These are phyloP conservation scores for Thozetella sp. DNA, from an alignment of 495 filamentous ascomycete genomes.

Conservation along the genomic window DNA sequence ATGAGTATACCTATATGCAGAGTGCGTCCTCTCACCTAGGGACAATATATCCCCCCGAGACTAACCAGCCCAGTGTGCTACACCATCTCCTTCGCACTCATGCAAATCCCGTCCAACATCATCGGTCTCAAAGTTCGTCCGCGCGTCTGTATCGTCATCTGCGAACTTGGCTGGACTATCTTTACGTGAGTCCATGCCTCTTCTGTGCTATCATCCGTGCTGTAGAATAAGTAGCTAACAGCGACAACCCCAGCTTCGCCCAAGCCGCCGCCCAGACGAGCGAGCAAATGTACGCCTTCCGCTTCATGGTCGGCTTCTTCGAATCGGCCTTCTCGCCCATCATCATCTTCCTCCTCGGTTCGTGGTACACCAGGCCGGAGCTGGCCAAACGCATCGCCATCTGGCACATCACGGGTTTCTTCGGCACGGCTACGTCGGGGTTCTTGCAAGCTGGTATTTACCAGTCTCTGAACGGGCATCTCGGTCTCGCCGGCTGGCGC, in stretches of 20 bases:
- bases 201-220: not conserved
- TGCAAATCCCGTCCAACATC: not conserved
- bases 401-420: slow-evolving; percentile 35
- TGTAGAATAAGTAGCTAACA: too few species aligned
- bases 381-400: slow-evolving; percentile 48
- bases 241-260: not conserved
- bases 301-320: slow-evolving; percentile 53
- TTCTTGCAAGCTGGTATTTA: slow-evolving; percentile 54
- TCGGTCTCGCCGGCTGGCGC: slow-evolving; percentile 43
- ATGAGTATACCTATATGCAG: slow-evolving; percentile 34
- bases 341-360: slow-evolving; percentile 54
- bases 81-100: not conserved
- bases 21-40: not conserved
- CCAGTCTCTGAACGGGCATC: slow-evolving; percentile 35
- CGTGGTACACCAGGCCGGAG: slow-evolving; percentile 55
- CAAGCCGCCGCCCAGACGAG: slow-evolving; percentile 40
- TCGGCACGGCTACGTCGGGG: slow-evolving; percentile 26
- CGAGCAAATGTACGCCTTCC: slow-evolving; percentile 50
- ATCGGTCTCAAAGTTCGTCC: not conserved
- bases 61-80: not conserved
- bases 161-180: not conserved
- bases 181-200: not conserved
- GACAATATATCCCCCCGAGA: not conserved
- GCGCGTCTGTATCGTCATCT: not conserved
- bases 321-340: slow-evolving; percentile 51